A percentile compares a stretch with the other conserved stretches of the same genome.
These are phyloP conservation scores for Hortiboletus campestris DNA, from an alignment of 768 basidiomycete genomes.

Conservation along the genomic window DNA sequence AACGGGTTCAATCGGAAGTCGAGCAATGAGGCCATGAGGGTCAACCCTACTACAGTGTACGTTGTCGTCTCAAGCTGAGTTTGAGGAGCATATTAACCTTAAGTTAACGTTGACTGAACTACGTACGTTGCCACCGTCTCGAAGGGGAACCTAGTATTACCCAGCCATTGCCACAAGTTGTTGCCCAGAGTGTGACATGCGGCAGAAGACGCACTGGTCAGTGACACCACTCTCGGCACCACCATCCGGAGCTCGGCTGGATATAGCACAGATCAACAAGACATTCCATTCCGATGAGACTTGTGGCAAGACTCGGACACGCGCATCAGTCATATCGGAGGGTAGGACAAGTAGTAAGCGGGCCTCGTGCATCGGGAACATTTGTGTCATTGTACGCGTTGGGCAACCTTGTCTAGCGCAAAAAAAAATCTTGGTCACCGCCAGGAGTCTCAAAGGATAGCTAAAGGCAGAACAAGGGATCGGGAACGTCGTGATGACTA, in stretches of 20 bases:
- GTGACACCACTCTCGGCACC: neutral
- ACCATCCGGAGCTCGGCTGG: constrained; percentile 9
- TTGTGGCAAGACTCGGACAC: constrained; percentile 24
- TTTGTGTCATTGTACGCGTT: constrained; percentile 18
- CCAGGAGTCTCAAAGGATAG: constrained; percentile 1
- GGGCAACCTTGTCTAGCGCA: constrained; percentile 15
- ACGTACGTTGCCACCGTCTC: neutral
- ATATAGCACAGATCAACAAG: constrained; percentile 20
- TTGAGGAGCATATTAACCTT: constrained; percentile 6
- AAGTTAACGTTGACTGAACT: constrained; percentile 2
- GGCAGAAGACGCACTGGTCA: neutral
- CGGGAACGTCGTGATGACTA: constrained; percentile 31
- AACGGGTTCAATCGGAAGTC: constrained; percentile 3
- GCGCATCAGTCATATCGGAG: constrained; percentile 20
- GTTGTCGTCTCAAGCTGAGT: neutral
- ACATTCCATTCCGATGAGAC: constrained; percentile 15
- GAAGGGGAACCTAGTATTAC: neutral
- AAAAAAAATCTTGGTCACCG: constrained; percentile 4
- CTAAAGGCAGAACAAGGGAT: constrained; percentile 32
- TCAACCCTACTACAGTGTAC: neutral
- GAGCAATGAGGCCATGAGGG: neutral
- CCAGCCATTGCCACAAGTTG: neutral
- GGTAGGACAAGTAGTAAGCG: neutral
- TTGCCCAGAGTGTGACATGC: constrained; percentile 1
- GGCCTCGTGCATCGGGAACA: constrained; percentile 18